Evolutionary conservation across 1,284 basidiomycete species (phyloP), one percentile per base, ranked within the genome.

Genomic region (Cutaneotrichosporon spelunceum): DNA sequence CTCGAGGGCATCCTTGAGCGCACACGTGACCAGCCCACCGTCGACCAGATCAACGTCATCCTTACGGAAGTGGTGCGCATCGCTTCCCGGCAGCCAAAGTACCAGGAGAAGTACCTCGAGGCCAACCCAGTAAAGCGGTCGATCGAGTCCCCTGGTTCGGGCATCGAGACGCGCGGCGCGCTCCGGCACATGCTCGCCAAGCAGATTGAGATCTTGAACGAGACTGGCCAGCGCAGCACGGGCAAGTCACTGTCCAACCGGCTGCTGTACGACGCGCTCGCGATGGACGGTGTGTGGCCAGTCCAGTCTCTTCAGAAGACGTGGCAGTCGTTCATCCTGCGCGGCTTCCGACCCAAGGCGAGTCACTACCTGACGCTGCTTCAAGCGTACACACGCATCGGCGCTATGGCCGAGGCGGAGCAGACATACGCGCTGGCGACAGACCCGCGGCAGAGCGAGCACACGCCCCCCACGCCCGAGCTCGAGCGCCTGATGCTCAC

Each of bases 321-420:
- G 5, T 78, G 75, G 74, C 65, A 69, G 49, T 50, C 68, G 9
- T 61, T 75, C 29, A 59, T 75, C 30, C 63, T 66, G 16, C 60
- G 70, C 44, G 77, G 77, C 10, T 77, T 65, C 59, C 64, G 66
- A 26, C 74, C 74, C 5, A 61, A 65, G 19, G 52, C 65, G 14
- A 48, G 55, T 10, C 73, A 78, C 62, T 65, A 75, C 52, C 53
- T 69, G 8, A 68, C 72, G 6, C 64, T 78, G 4, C 66, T 78
- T 57, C 54, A 66, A 23, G 75, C 72, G 13, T 77, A 76, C 53
- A 67, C 68, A 13, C 60, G 68, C 11, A 64, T 68, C 6, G 75
- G 75, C 1, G 66, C 71, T 23, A 66, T 77, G 64, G 26, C 53
- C 19, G 64, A 73, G 48, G 75, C 74, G 8, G 67, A 70, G 49